These are phyloP conservation scores for Rhizophagus sp. DNA, from an alignment of 192 early-diverging fungal genomes.

Conservation along the genomic window DNA sequence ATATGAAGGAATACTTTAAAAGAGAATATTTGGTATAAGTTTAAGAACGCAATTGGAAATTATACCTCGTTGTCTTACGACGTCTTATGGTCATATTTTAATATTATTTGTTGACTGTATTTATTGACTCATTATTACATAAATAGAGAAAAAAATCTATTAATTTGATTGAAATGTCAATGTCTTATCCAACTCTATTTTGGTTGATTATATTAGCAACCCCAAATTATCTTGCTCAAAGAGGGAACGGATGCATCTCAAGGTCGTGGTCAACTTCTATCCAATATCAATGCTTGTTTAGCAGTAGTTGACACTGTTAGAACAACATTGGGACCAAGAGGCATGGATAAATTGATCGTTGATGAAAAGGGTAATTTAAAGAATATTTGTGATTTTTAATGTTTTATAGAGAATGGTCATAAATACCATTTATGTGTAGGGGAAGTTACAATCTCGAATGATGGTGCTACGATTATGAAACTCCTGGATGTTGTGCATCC, in stretches of 20 bases:
- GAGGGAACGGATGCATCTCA: constrained; percentile 99
- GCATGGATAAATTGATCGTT: constrained; percentile 99
- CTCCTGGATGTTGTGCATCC: constrained; percentile 98
- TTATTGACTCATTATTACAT: too few relatives aligned
- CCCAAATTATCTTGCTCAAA: constrained; percentile 98
- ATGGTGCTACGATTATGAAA: constrained; percentile 98
- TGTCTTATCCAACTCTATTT: background rate
- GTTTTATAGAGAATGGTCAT: background rate
- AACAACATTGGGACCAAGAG: constrained; percentile 95
- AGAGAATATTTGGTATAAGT: too few relatives aligned
- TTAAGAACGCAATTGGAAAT: too few relatives aligned
- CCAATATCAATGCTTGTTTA: constrained; percentile 95
- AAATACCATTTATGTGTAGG: constrained; percentile 48
- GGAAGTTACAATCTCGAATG: constrained; percentile 95
- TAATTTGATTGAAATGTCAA: background rate
- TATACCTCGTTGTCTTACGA: too few relatives aligned
- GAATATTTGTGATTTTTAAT: background rate
- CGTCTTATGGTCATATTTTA: too few relatives aligned
- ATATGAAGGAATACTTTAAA: background rate
- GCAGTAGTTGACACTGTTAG: constrained; percentile 94
- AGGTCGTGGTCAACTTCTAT: constrained; percentile 95
- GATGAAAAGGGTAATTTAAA: constrained; percentile 75
- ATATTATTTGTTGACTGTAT: too few relatives aligned
- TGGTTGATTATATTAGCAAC: constrained; percentile 63
- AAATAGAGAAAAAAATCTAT: too few relatives aligned